Percentiles rank a stretch among this genome's conserved stretches.
Conservation (phyloP, 2,329 filamentous ascomycete genomes). For the Aspergillus tamarii region DNA sequence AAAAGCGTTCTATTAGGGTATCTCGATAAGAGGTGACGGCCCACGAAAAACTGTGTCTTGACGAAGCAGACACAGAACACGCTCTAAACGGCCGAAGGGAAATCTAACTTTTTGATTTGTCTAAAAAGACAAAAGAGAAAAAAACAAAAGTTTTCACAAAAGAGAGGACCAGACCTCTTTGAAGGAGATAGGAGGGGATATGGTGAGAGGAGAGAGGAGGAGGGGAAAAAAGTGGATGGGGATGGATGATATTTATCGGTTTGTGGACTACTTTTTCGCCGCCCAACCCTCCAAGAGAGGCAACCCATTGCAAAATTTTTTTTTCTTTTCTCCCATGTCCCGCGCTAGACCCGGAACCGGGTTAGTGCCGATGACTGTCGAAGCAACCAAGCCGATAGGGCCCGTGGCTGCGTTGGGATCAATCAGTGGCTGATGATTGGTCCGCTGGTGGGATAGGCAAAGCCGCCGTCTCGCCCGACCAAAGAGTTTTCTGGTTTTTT, state of each 20-base stretch:
- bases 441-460: background rate
- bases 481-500: slow-evolving; percentile 1
- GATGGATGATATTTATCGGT: slow-evolving; percentile 43
- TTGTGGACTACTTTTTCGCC: slow-evolving; percentile 38
- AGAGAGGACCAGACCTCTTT: slow-evolving; percentile 40
- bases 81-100: slow-evolving; percentile 34
- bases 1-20: slow-evolving; percentile 43
- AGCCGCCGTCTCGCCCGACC: background rate
- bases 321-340: slow-evolving; percentile 28
- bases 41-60: slow-evolving; percentile 36
- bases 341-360: slow-evolving; percentile 26
- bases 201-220: slow-evolving; percentile 26
- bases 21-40: slow-evolving; percentile 35
- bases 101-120: slow-evolving; percentile 37
- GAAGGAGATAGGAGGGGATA: slow-evolving; percentile 30
- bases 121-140: slow-evolving; percentile 33
- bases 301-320: slow-evolving; percentile 23
- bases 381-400: slow-evolving; percentile 26
- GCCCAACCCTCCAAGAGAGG: slow-evolving; percentile 26
- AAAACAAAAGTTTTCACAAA: slow-evolving; percentile 32
- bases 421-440: slow-evolving; percentile 17
- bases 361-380: slow-evolving; percentile 21
- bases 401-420: slow-evolving; percentile 17
- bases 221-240: slow-evolving; percentile 27
- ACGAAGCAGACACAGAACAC: slow-evolving; percentile 34